Base-by-base conservation (phyloP, 148 eudicot species). In the Arbutus unedo region DNA sequence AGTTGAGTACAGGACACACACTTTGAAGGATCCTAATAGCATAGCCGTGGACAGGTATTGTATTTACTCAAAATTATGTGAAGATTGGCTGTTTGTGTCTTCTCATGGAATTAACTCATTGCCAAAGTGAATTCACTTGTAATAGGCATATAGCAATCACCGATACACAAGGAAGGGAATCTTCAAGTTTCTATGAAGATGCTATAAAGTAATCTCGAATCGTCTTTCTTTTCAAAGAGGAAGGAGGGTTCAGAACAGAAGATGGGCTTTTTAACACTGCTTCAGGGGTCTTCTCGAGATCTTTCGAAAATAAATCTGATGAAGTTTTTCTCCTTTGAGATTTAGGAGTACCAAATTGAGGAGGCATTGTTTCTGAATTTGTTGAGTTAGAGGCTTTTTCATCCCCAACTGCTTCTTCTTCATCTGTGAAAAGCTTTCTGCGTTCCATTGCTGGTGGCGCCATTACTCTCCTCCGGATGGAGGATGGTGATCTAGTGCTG, bases 191-290 rank as follows among this genome's bases (percentile, higher is more conserved):
- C 59, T 72, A 84, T 43, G 82, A 86, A 54, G 90, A 47, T 4
- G 81, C 72, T 57, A 84, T 13, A 77, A 94, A 96, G 83, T 94
- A 94, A 81, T 96, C 99, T 82, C 90, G 77, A 55, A 96, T 96
- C n/a, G 99, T 96, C 85, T 85, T 92, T 82, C 92, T 93, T 84
- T 93, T 96, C 77, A 89, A 41, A 43, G 99, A 94, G 81, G 96
- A 91, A 48, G 97, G 95, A 79, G 95, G 94, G 57, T 78, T 88
- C 66, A 96, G 86, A 79, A 94, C 99, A 56, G 98, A 94, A 67
- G 94, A 93, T 9, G 99, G 99, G 87, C 99, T 96, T 68, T 84
- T 89, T 13, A 79, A 38, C 81, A 89, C 85, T 62, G 91, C 87
- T 88, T 94, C 92, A 2, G 99, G 98, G 21, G 93, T 89, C 85